Base-by-base conservation (phyloP, 1,139 yeast genomes). In the Zygoascus meyerae region DNA sequence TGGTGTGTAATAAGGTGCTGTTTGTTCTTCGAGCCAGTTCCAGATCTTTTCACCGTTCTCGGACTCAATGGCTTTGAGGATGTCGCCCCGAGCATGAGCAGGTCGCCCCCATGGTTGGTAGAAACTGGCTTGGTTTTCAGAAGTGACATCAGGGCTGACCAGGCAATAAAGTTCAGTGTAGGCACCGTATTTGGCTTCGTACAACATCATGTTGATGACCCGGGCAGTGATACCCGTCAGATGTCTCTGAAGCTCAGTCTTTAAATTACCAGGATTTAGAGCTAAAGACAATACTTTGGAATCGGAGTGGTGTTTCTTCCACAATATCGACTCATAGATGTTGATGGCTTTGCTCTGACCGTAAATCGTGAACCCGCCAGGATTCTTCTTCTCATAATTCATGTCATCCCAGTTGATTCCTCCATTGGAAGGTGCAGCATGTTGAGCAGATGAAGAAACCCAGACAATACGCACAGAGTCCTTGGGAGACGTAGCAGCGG, bases 261-360 rank as follows among this genome's bases (percentile, higher is more conserved):
- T 55, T 33, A 77, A 54, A 37, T 60, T 53, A 8, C 81, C 83
- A 1, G 82, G 82, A 56, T 75, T 72, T n/a, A 68, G 66, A 1
- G 73, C 61, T 1, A 69, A 61, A 6, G 42, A 32, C 16, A 40
- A 14, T 7, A 47, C 16, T 11, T 39, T 37, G 5, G 62, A 54
- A 2, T 61, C 62, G 3, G 65, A 61, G 48, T 74, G 70, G 34
- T 60, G 54, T 18, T 59, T 55, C 1, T 72, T 62, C 74, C 77
- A 75, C 10, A 67, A 62, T n/a, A 66, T 60, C 0, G 77, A 69
- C 52, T 72, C 75, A 42, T 68, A 63, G 17, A 71, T 60, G 49
- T 69, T 67, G 34, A 70, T 66, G 2, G 78, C 76, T 60, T 78
- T 78, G 34, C 77, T 68, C 55, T 75, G 78, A 0, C 75, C 79